These are phyloP conservation scores for Tolypocladium album DNA, from an alignment of 2,329 filamentous ascomycete genomes.

Conservation along the genomic window DNA sequence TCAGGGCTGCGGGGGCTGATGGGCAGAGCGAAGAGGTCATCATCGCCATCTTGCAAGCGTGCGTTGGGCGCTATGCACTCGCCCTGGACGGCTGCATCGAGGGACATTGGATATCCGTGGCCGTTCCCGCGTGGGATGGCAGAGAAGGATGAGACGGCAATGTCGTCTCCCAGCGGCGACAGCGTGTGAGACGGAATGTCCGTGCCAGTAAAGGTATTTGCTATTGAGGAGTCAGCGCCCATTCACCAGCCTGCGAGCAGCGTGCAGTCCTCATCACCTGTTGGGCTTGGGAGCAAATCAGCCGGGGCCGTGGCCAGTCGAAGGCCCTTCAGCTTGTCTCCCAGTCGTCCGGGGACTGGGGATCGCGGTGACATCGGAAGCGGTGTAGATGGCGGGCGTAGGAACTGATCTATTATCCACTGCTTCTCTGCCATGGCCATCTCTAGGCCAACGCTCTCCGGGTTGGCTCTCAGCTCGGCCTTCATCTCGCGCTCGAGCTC, in stretches of 20 bases:
- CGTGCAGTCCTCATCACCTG: conserved; percentile 26
- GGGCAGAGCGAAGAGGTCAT: conserved; percentile 79
- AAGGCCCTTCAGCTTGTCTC: conserved; percentile 70
- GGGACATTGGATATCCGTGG: conserved; percentile 17
- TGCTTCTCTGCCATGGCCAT: conserved; percentile 77
- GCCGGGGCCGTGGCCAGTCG: conserved; percentile 64
- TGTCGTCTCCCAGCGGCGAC: conserved; percentile 18
- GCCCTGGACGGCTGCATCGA: conserved; percentile 19
- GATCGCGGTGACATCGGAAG: conserved; percentile 45
- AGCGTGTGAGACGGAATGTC: conserved; percentile 21
- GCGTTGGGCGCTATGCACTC: conserved; percentile 9
- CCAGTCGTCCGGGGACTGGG: conserved; percentile 56
- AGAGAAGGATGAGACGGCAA: conserved; percentile 25
- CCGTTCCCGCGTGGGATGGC: conserved; percentile 14
- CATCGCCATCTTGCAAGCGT: conserved; percentile 35
- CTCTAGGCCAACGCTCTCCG: conserved; percentile 71
- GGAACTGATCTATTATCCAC: conserved; percentile 76
- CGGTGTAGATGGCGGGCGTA: conserved; percentile 14
- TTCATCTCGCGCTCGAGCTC: conserved; percentile 70
- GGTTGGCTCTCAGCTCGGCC: conserved; percentile 59
- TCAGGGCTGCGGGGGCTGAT: conserved; percentile 81
- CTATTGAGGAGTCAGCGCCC: conserved; percentile 8
- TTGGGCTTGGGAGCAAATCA: conserved; percentile 44
- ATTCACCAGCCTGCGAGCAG: not conserved
- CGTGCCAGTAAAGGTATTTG: conserved; percentile 22